These are phyloP conservation scores for Chenopodium suecicum DNA, from an alignment of 148 eudicot genomes.

Conservation along the genomic window DNA sequence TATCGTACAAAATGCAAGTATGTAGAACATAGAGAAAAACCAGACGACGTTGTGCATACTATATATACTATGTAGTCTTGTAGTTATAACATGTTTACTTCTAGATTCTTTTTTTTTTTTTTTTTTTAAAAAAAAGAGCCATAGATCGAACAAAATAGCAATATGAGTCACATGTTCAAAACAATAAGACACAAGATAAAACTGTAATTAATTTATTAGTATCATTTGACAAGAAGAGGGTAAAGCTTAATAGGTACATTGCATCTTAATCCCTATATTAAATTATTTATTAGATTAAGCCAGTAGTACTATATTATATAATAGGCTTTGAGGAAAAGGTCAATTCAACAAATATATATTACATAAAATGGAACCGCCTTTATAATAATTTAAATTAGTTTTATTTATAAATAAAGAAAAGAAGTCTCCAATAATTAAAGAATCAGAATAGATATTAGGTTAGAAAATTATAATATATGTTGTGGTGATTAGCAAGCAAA, in stretches of 20 bases:
- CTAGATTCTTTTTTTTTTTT: too few relatives aligned
- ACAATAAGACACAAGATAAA: background rate
- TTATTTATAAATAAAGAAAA: background rate
- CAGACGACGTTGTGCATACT: too few relatives aligned
- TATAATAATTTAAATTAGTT: background rate
- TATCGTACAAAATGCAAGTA: too few relatives aligned
- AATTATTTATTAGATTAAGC: background rate
- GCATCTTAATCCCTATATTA: background rate
- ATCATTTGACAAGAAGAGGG: background rate
- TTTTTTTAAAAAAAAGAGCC: background rate
- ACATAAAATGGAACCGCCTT: background rate
- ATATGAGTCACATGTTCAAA: background rate
- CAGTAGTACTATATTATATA: background rate
- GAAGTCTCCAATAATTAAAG: conserved; percentile 26
- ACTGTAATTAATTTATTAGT: background rate
- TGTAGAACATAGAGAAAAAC: too few relatives aligned
- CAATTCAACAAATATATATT: conserved; percentile 19
- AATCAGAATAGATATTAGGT: background rate
- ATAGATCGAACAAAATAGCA: too few relatives aligned
- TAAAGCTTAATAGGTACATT: background rate
- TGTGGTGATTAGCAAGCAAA: conserved; percentile 21
- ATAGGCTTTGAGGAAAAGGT: conserved; percentile 7
- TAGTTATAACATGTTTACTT: too few relatives aligned
- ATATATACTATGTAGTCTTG: too few relatives aligned
- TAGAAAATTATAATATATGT: background rate